phyloP scores from a whole-genome alignment of 2,329 filamentous ascomycete genomes.

The Colletotrichum incanum region DNA sequence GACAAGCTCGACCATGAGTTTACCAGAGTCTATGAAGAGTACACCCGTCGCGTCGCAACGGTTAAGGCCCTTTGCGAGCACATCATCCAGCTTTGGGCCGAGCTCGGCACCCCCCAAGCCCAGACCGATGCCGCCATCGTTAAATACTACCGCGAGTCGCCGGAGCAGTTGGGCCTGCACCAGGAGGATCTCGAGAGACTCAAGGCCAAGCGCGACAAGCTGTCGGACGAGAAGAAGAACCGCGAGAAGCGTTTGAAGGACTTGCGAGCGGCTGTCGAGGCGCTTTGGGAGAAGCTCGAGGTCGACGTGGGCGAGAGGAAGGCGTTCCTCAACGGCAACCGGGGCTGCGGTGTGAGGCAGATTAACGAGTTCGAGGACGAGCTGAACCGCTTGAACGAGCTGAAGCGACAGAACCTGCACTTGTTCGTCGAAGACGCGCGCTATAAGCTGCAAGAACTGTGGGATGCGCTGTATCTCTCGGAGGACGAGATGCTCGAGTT shows the following conservation, averaged over 20 bases:
- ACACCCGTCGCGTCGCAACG: constrained; percentile 83
- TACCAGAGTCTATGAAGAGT: constrained; percentile 95
- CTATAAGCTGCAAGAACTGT: constrained; percentile 91
- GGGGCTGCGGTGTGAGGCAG: constrained; percentile 90
- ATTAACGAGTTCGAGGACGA: constrained; percentile 98
- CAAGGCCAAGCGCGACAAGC: constrained; percentile 81
- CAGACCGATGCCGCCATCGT: constrained; percentile 92
- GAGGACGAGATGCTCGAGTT: constrained; percentile 99
- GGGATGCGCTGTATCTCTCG: constrained; percentile 94
- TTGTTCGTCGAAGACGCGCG: constrained; percentile 96
- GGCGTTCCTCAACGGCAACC: constrained; percentile 87
- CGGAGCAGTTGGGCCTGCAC: constrained; percentile 94
- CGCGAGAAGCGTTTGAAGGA: constrained; percentile 85
- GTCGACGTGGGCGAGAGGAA: constrained; percentile 88
- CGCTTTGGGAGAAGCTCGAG: constrained; percentile 89
- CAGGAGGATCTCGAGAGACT: constrained; percentile 86
- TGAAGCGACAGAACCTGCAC: constrained; percentile 95
- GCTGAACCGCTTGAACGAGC: constrained; percentile 85
- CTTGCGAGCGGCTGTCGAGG: constrained; percentile 83
- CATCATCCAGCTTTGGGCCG: constrained; percentile 95
- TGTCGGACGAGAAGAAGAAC: constrained; percentile 89
- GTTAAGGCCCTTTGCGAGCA: constrained; percentile 85
- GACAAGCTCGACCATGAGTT: constrained; percentile 91
- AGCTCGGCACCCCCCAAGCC: constrained; percentile 93
- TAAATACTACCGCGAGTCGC: constrained; percentile 89